These are phyloP conservation scores for Ephemerocybe angulata DNA, from an alignment of 768 basidiomycete species.

Conservation along the genomic window DNA sequence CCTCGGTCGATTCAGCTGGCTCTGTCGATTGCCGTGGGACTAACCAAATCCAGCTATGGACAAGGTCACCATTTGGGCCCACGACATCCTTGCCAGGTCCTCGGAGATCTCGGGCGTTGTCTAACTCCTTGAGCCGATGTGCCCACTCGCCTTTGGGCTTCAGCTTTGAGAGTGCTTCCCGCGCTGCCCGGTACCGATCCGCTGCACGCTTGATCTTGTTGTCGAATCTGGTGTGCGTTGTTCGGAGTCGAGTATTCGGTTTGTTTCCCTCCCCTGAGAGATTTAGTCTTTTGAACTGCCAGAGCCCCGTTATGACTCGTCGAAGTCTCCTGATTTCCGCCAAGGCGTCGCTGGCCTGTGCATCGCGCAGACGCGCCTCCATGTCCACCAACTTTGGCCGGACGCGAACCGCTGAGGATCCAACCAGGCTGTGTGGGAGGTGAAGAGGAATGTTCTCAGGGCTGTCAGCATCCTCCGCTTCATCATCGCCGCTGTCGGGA, in stretches of 20 bases:
- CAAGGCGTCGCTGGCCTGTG: slow-evolving; percentile 15
- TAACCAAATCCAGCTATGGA: slow-evolving; percentile 2
- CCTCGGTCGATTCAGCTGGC: background rate
- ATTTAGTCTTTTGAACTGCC: slow-evolving; percentile 11
- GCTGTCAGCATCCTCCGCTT: no score
- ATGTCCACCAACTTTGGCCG: background rate
- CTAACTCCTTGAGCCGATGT: background rate
- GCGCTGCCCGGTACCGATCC: background rate
- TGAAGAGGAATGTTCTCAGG: no score
- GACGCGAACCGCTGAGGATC: no score
- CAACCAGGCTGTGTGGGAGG: no score
- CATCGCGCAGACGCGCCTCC: slow-evolving; percentile 4
- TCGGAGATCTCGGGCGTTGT: background rate
- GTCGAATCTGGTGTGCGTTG: background rate
- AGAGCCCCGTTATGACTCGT: slow-evolving; percentile 8
- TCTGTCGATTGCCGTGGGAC: no score
- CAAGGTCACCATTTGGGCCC: background rate
- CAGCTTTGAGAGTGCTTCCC: background rate
- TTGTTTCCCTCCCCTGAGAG: slow-evolving; percentile 6
- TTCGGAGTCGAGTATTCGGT: slow-evolving; percentile 6
- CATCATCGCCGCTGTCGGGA: no score
- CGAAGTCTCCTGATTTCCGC: slow-evolving; percentile 9
- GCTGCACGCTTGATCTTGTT: background rate
- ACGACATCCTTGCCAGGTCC: slow-evolving; percentile 1
- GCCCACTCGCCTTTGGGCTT: background rate